Percentiles rank a stretch among this genome's conserved stretches.
These are phyloP conservation scores for Candida adriatica DNA, from an alignment of 805 yeast species.

Conservation along the genomic window DNA sequence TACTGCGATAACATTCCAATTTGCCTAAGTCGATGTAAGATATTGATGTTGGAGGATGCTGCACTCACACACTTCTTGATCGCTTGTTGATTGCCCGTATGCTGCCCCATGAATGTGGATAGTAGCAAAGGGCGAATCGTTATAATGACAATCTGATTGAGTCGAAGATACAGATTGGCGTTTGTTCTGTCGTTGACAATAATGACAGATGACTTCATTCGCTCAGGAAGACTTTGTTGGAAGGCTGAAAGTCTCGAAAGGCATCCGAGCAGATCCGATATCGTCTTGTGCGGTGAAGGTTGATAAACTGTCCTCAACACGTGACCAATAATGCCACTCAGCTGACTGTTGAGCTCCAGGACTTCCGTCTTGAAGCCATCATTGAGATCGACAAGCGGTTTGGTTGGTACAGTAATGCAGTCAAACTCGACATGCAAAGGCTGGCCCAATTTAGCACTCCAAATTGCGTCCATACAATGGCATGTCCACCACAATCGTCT, in stretches of 20 bases:
- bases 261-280: conserved; percentile 17
- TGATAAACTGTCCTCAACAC: conserved; percentile 29
- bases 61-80: conserved; percentile 26
- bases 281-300: conserved; percentile 23
- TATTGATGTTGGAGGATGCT: conserved; percentile 26
- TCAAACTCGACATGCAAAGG: conserved; percentile 29
- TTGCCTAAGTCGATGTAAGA: conserved; percentile 23
- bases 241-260: conserved; percentile 19
- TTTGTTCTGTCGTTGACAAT: conserved; percentile 20
- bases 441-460: conserved; percentile 31
- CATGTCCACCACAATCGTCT: conserved; percentile 36
- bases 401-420: conserved; percentile 27
- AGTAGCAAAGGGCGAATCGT: conserved; percentile 30
- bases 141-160: conserved; percentile 30
- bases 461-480: conserved; percentile 29
- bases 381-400: conserved; percentile 15
- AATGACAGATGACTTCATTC: conserved; percentile 14
- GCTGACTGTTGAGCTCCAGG: conserved; percentile 20
- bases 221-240: conserved; percentile 20
- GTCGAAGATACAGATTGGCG: conserved; percentile 28
- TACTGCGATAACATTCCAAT: conserved; percentile 28
- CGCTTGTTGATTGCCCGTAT: conserved; percentile 22
- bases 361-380: conserved; percentile 27
- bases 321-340: conserved; percentile 23
- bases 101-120: conserved; percentile 28